Percentiles rank a stretch among this genome's conserved stretches.
phyloP scores from a whole-genome alignment of 1,139 yeast species.

The Taiozyma sp. region DNA sequence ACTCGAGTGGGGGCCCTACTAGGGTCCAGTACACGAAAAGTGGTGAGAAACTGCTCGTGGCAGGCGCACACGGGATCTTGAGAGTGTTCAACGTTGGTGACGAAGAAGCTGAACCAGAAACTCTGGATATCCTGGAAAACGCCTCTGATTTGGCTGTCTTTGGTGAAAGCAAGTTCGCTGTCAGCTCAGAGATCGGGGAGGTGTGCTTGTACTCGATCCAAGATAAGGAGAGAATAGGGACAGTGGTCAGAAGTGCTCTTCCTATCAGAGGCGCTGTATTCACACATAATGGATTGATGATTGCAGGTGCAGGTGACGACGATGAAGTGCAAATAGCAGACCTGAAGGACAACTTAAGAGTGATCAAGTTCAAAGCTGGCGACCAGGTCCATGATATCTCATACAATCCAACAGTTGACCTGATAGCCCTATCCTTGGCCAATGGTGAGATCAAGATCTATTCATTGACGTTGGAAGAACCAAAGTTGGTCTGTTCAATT shows the following conservation, averaged over 20 bases:
- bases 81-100: slow-evolving; percentile 44
- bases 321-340: slow-evolving; percentile 55
- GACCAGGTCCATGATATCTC: slow-evolving; percentile 60
- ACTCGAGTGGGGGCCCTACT: slow-evolving; percentile 28
- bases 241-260: slow-evolving; percentile 34
- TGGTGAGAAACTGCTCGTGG: slow-evolving; percentile 39
- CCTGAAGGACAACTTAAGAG: slow-evolving; percentile 33
- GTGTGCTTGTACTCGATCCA: slow-evolving; percentile 29
- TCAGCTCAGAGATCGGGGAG: slow-evolving; percentile 30
- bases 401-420: slow-evolving; percentile 56
- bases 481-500: slow-evolving; percentile 38
- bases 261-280: slow-evolving; percentile 65
- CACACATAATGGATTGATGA: slow-evolving; percentile 66
- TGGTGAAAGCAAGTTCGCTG: slow-evolving; percentile 22
- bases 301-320: slow-evolving; percentile 78
- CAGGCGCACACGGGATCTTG: slow-evolving; percentile 46
- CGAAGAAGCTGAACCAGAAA: slow-evolving; percentile 49
- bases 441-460: slow-evolving; percentile 67
- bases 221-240: slow-evolving; percentile 9
- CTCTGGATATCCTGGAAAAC: slow-evolving; percentile 45
- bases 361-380: slow-evolving; percentile 35
- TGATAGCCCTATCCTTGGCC: slow-evolving; percentile 57
- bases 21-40: slow-evolving; percentile 34
- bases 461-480: slow-evolving; percentile 46
- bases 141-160: slow-evolving; percentile 26